Percentiles rank a stretch among this genome's conserved stretches.
phyloP scores from a whole-genome alignment of 495 filamentous ascomycete genomes.

The Tuber borchii region DNA sequence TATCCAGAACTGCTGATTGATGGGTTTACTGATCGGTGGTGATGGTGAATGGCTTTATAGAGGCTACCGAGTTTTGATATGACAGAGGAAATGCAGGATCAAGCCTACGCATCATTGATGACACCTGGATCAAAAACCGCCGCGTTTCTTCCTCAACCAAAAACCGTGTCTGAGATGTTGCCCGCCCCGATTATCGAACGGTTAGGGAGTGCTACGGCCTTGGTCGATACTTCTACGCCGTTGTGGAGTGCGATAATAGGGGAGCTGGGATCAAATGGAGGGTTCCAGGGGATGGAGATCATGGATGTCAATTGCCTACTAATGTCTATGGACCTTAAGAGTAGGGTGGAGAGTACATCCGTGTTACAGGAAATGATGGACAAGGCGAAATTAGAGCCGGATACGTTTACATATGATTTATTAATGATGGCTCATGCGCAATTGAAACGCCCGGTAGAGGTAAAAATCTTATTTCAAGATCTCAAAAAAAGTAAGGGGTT shows the following conservation, averaged over 20 bases:
- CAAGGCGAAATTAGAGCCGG: conserved; percentile 11
- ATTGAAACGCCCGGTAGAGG: conserved; percentile 16
- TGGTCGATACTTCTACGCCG: conserved; percentile 17
- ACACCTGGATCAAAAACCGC: conserved; percentile 16
- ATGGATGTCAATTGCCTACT: conserved; percentile 35
- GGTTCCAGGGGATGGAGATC: conserved; percentile 25
- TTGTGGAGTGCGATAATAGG: conserved; percentile 25
- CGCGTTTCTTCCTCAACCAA: conserved; percentile 33
- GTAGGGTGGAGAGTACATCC: conserved; percentile 25
- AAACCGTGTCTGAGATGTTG: conserved; percentile 19
- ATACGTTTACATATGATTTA: conserved; percentile 38
- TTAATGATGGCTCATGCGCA: conserved; percentile 37
- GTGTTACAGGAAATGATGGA: conserved; percentile 33
- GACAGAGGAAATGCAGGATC: conserved; percentile 36
- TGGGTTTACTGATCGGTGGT: not conserved
- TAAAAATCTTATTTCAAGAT: conserved; percentile 30
- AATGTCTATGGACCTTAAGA: conserved; percentile 17
- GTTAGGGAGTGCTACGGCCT: conserved; percentile 12
- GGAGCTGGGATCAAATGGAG: conserved; percentile 27
- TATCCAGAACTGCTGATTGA: not conserved
- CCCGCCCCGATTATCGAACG: conserved; percentile 18
- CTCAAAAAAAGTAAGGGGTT: conserved; percentile 31
- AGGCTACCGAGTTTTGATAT: conserved; percentile 33
- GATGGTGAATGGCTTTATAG: conserved; percentile 14
- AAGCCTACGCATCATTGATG: conserved; percentile 39